These are phyloP conservation scores for Tricholoma furcatifolium DNA, from an alignment of 768 basidiomycete species.

Conservation along the genomic window DNA sequence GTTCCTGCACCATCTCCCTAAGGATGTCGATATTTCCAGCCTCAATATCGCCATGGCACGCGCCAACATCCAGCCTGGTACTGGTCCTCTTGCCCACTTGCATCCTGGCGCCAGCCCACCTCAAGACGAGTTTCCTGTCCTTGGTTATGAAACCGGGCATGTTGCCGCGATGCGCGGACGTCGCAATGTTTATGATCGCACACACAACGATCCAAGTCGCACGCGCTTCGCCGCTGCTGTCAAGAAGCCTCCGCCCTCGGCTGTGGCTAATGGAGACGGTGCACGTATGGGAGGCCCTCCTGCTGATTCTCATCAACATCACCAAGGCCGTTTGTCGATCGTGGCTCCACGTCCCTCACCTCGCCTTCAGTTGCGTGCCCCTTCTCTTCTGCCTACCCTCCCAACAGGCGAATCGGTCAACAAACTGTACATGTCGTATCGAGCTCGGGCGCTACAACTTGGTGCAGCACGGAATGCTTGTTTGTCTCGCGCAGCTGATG, in stretches of 20 bases:
- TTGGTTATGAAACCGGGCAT: slow-evolving; percentile 45
- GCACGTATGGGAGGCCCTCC: slow-evolving; percentile 54
- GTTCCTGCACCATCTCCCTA: slow-evolving; percentile 89
- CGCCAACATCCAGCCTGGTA: slow-evolving; percentile 55
- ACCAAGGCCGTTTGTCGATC: slow-evolving; percentile 50
- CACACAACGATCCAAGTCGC: slow-evolving; percentile 78
- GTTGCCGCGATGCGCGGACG: slow-evolving; percentile 34
- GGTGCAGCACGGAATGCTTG: slow-evolving; percentile 94
- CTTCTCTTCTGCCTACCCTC: slow-evolving; percentile 83
- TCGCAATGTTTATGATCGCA: slow-evolving; percentile 41
- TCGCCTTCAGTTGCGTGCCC: slow-evolving; percentile 79
- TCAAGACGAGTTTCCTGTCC: slow-evolving; percentile 72
- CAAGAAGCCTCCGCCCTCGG: slow-evolving; percentile 55
- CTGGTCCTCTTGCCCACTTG: slow-evolving; percentile 39
- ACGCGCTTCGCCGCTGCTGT: slow-evolving; percentile 89
- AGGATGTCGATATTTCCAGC: slow-evolving; percentile 76
- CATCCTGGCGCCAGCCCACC: slow-evolving; percentile 28
- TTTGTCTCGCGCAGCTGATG: slow-evolving; percentile 91
- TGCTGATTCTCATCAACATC: slow-evolving; percentile 59
- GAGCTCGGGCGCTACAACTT: slow-evolving; percentile 84
- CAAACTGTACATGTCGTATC: slow-evolving; percentile 84
- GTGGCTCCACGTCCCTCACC: slow-evolving; percentile 82
- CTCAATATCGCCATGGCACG: slow-evolving; percentile 68
- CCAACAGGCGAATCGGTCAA: slow-evolving; percentile 82
- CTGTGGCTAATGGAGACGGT: slow-evolving; percentile 32